A percentile compares a stretch with the other conserved stretches of the same genome.
These are phyloP conservation scores for Tephrocybe sp. DNA, from an alignment of 768 basidiomycete species.

Conservation along the genomic window DNA sequence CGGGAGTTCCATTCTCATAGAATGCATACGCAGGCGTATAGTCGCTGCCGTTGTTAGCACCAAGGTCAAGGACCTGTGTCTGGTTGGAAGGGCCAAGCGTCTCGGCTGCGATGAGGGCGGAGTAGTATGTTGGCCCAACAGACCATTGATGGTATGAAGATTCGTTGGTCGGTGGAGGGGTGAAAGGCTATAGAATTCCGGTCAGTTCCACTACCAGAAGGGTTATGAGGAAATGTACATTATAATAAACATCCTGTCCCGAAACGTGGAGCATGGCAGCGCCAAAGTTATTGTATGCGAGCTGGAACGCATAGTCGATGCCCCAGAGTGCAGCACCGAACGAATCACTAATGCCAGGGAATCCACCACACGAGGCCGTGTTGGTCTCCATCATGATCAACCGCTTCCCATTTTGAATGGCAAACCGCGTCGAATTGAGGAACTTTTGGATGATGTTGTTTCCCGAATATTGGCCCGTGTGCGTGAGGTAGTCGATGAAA, in stretches of 20 bases:
- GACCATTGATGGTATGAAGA: too few species aligned
- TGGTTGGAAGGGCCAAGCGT: conserved; percentile 58
- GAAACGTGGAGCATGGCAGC: conserved; percentile 51
- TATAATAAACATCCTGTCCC: conserved; percentile 62
- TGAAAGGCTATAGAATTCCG: too few species aligned
- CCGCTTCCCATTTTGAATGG: conserved; percentile 37
- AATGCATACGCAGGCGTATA: conserved; percentile 70
- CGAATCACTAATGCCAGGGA: conserved; percentile 55
- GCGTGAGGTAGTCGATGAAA: conserved; percentile 62
- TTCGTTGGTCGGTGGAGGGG: too few species aligned
- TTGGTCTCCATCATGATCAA: conserved; percentile 71
- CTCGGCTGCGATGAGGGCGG: conserved; percentile 68
- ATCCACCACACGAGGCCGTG: conserved; percentile 66
- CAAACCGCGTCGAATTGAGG: conserved; percentile 42
- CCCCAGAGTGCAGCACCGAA: conserved; percentile 65
- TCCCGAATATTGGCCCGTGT: conserved; percentile 37
- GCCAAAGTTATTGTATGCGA: conserved; percentile 52
- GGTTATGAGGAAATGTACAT: conserved; percentile 30
- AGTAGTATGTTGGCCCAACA: conserved; percentile 46
- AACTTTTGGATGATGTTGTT: conserved; percentile 48
- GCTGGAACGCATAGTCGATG: conserved; percentile 54
- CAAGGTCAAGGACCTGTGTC: conserved; percentile 66
- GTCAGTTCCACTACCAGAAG: background rate
- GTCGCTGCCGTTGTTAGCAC: conserved; percentile 34
- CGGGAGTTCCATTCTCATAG: conserved; percentile 65